Conservation (phyloP, 2,329 filamentous ascomycete species). For the Fusarium mexicanum region DNA sequence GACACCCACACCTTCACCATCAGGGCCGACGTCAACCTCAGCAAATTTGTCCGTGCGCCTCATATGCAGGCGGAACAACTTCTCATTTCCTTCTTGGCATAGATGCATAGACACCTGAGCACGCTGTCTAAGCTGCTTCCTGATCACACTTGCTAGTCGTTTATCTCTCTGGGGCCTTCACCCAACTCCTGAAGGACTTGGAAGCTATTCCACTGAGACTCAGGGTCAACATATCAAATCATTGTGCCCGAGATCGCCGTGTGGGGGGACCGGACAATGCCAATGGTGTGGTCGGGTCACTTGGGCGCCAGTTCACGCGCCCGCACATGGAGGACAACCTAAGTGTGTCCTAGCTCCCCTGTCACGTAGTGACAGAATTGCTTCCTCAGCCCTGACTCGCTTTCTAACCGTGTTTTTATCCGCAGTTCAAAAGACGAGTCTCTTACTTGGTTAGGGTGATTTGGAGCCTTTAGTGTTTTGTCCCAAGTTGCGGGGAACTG, state of each 20-base stretch:
- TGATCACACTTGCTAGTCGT: neutral
- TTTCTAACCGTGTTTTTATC: slow-evolving; percentile 21
- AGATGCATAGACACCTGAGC: slow-evolving; percentile 22
- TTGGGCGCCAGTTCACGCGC: slow-evolving; percentile 35
- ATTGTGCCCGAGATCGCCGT: slow-evolving; percentile 20
- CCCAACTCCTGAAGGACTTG: neutral
- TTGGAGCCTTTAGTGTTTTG: slow-evolving; percentile 4
- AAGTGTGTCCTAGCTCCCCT: slow-evolving; percentile 30
- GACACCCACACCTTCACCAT: slow-evolving; percentile 31
- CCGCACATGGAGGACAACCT: slow-evolving; percentile 21
- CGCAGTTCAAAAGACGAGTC: neutral
- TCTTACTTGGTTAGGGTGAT: slow-evolving; percentile 17
- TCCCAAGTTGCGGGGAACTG: slow-evolving; percentile 24
- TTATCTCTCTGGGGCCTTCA: neutral
- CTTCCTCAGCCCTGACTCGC: slow-evolving; percentile 39
- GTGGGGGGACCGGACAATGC: slow-evolving; percentile 22
- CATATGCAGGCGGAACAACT: slow-evolving; percentile 36
- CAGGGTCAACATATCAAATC: slow-evolving; percentile 7
- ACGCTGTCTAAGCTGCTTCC: slow-evolving; percentile 1
- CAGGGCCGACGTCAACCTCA: slow-evolving; percentile 32
- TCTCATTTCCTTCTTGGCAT: slow-evolving; percentile 41
- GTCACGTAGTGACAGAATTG: slow-evolving; percentile 35
- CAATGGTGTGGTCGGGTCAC: slow-evolving; percentile 28
- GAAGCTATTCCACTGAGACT: neutral
- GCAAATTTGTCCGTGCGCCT: slow-evolving; percentile 31